Conservation (phyloP, 345 rosid genomes). For the Psidium friedrichsthalianum region DNA sequence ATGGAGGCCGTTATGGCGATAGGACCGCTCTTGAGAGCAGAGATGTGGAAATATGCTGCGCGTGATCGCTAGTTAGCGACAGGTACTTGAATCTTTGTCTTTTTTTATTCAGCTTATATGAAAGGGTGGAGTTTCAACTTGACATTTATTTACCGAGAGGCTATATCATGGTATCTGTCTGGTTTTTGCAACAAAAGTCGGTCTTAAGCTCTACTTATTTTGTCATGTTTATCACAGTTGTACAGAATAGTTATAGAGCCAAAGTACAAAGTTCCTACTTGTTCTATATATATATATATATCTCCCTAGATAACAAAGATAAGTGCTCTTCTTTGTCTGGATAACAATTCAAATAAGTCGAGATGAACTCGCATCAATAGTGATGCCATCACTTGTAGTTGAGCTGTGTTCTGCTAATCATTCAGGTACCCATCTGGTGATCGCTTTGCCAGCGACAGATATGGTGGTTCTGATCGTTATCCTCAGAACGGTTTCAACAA, state of each 20-base stretch:
- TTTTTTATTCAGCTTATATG: not conserved
- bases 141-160: not conserved
- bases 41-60: constrained; percentile 47
- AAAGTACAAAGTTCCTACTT: not conserved
- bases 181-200: not conserved
- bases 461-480: constrained; percentile 65
- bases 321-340: not conserved
- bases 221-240: not conserved
- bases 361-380: not conserved
- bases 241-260: not conserved
- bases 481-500: constrained; percentile 59
- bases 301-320: not conserved
- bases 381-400: not conserved
- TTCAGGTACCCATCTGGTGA: constrained; percentile 71
- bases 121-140: not conserved
- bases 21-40: constrained; percentile 78
- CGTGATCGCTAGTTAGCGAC: constrained; percentile 74
- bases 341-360: not conserved
- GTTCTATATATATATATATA: not conserved
- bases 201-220: not conserved
- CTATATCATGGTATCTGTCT: not conserved
- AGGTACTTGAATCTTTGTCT: constrained; percentile 30
- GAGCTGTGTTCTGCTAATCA: not conserved
- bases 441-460: constrained; percentile 59
- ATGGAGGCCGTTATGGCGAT: constrained; percentile 71